Evolutionary conservation across 495 filamentous ascomycete species (phyloP), one percentile per base, ranked within the genome.

Genomic region (Acidiella bohemica): DNA sequence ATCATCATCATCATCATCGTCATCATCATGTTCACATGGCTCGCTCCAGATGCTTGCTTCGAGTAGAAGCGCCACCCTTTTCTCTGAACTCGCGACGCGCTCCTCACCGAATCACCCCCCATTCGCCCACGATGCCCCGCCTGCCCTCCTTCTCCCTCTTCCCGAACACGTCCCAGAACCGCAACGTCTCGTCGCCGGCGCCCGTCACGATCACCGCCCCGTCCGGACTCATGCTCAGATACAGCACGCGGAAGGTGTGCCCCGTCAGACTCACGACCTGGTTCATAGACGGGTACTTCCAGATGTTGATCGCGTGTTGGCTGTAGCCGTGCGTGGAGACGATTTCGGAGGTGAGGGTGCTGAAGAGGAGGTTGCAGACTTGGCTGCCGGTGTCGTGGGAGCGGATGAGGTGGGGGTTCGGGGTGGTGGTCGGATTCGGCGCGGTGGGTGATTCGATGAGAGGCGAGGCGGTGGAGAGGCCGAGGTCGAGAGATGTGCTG

Each of bases 251-350:
- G 61, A 87, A 97, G 0, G 90, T 97, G 58, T 97, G 90, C 0
- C 90, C 90, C 0, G 92, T 96, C 25, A 97, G 64, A 42, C 81
- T 92, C 11, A 81, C 90, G 5, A 97, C 84, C 52, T 95, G 90
- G 27, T 81, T 82, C 92, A 97, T 96, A 53, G 76, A 81, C 1
- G 90, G 90, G 56, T 96, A 96, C 56, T 96, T 96, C 90, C 90
- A 97, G 41, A 97, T 79, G 13, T 96, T 85, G 49, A 97, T 94
- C 57, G 95, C 87, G 53, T 97, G 93, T 57, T 97, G 92, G 41
- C 73, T 80, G 64, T 93, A 97, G n/a, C 90, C 90, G 56, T 97
- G 90, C 3, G 90, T 97, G 28, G 79, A 86, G 45, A 97, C 90
- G 50, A 97, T 80, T 63, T 97, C 90, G 57, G 94, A 93, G 19